These are phyloP conservation scores for Anacardium occidentale DNA, from an alignment of 345 rosid genomes.

Conservation along the genomic window DNA sequence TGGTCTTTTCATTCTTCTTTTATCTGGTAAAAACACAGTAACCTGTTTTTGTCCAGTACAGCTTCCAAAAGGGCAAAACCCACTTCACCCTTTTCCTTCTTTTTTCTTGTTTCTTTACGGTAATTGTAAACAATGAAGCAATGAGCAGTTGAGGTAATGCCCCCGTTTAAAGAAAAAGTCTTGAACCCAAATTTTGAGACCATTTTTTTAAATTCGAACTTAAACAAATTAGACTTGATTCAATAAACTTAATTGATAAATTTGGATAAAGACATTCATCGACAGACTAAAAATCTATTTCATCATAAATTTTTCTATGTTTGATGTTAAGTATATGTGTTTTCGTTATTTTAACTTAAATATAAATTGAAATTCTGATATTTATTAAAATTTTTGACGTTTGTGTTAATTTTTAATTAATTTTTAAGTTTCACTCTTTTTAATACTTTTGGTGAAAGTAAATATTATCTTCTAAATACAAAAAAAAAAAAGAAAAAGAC, in stretches of 20 bases:
- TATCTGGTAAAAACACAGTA: not conserved
- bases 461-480: not conserved
- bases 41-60: not conserved
- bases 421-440: not conserved
- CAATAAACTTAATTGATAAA: too few species aligned
- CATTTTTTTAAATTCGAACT: too few species aligned
- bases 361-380: too few species aligned
- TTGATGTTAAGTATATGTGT: not conserved
- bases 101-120: not conserved
- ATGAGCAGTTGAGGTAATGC: too few species aligned
- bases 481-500: not conserved
- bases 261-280: too few species aligned
- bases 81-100: not conserved
- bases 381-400: not conserved
- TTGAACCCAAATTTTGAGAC: too few species aligned
- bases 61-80: not conserved
- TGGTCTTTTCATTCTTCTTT: not conserved
- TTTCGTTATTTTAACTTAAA: too few species aligned
- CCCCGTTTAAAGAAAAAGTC: too few species aligned
- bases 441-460: not conserved
- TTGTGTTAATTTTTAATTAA: too few species aligned
- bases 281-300: too few species aligned
- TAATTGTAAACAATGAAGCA: not conserved
- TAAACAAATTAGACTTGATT: too few species aligned
- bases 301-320: too few species aligned